A percentile compares a stretch with the other conserved stretches of the same genome.
phyloP scores from a whole-genome alignment of 305 asterid genomes.

The Stenogyne calaminthoides region DNA sequence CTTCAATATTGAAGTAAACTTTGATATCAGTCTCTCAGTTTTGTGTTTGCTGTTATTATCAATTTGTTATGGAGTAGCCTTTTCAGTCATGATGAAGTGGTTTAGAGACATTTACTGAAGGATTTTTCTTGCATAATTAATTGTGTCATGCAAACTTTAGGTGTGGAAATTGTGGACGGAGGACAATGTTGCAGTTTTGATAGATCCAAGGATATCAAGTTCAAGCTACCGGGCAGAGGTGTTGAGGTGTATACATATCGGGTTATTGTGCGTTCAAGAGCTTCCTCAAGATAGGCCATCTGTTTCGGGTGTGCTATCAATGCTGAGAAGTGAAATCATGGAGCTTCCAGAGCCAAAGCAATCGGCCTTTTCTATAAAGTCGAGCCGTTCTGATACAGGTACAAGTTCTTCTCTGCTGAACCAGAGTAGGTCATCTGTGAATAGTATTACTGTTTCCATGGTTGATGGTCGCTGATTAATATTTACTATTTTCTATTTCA shows the following conservation, averaged over 20 bases:
- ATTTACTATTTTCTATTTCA: neutral
- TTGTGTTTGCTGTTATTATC: no score
- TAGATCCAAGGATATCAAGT: constrained; percentile 44
- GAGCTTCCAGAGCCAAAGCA: constrained; percentile 53
- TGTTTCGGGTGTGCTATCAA: constrained; percentile 44
- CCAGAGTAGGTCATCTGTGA: constrained; percentile 32
- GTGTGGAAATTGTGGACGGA: constrained; percentile 58
- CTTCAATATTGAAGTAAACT: constrained; percentile 11
- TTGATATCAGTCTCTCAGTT: no score
- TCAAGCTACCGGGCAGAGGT: constrained; percentile 34
- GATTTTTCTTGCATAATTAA: neutral
- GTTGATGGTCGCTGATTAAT: constrained; percentile 37
- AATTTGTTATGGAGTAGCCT: no score
- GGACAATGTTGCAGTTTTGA: constrained; percentile 22
- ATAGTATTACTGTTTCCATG: constrained; percentile 35
- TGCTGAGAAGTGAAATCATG: constrained; percentile 46
- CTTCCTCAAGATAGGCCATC: constrained; percentile 53
- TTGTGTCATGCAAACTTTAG: constrained; percentile 29
- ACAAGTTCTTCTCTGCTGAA: constrained; percentile 43
- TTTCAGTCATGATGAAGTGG: no score
- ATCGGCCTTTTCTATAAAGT: constrained; percentile 41
- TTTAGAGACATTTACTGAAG: no score
- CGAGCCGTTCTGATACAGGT: constrained; percentile 29
- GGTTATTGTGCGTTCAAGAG: constrained; percentile 59
- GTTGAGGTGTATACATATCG: constrained; percentile 47